These are phyloP conservation scores for Clavariopsis aquatica DNA, from an alignment of 495 filamentous ascomycete genomes.

Conservation along the genomic window DNA sequence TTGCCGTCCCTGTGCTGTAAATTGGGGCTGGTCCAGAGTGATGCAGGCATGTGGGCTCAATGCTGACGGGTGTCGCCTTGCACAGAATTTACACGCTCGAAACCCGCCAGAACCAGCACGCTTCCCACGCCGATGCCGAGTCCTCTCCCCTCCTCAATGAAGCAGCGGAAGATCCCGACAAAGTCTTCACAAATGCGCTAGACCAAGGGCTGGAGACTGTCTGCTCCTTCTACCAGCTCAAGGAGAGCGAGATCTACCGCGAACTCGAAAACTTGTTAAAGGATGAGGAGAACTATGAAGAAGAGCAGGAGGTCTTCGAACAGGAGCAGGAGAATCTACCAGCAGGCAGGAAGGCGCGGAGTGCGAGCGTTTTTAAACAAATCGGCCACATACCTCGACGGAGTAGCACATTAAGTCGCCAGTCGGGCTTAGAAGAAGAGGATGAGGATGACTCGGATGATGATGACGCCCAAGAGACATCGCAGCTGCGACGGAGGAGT, in stretches of 20 bases:
- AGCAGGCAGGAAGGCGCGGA: slow-evolving; percentile 50
- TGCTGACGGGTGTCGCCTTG: slow-evolving; percentile 42
- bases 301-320: slow-evolving; percentile 60
- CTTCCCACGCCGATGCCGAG: slow-evolving; percentile 64
- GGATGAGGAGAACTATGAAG: slow-evolving; percentile 73
- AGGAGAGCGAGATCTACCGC: slow-evolving; percentile 80
- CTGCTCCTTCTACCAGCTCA: slow-evolving; percentile 80
- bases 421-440: slow-evolving; percentile 34
- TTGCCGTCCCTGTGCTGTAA: background rate
- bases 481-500: slow-evolving; percentile 51
- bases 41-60: background rate
- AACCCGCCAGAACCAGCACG: slow-evolving; percentile 65
- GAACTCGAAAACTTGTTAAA: slow-evolving; percentile 74
- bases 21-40: background rate
- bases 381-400: slow-evolving; percentile 49
- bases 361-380: slow-evolving; percentile 51
- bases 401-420: slow-evolving; percentile 53
- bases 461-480: slow-evolving; percentile 65
- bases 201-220: slow-evolving; percentile 94
- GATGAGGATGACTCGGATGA: slow-evolving; percentile 61
- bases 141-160: slow-evolving; percentile 75
- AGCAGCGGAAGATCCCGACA: slow-evolving; percentile 66
- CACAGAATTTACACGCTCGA: slow-evolving; percentile 89
- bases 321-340: slow-evolving; percentile 56
- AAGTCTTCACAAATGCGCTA: slow-evolving; percentile 73